phyloP scores from a whole-genome alignment of 2,329 filamentous ascomycete genomes.

The Phaeoacremonium minimum region DNA sequence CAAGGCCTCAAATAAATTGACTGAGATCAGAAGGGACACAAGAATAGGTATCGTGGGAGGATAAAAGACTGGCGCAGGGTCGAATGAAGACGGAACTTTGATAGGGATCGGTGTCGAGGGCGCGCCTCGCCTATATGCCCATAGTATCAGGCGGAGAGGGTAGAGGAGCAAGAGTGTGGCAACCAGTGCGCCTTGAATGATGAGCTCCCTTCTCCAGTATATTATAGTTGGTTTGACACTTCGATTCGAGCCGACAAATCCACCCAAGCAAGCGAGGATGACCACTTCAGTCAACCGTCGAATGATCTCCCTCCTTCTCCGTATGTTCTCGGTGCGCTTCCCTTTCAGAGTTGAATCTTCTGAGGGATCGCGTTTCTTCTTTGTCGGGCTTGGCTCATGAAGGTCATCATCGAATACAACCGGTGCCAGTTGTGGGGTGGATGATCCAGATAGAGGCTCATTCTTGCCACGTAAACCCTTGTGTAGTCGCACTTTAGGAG shows the following conservation, averaged over 20 bases:
- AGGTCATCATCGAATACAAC: slow-evolving; percentile 37
- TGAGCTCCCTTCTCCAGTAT: slow-evolving; percentile 45
- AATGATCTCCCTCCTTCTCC: slow-evolving; percentile 44
- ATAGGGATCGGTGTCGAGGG: slow-evolving; percentile 36
- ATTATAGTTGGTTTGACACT: slow-evolving; percentile 39
- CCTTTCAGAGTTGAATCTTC: slow-evolving; percentile 19
- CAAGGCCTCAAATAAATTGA: slow-evolving; percentile 55
- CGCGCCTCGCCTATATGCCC: slow-evolving; percentile 36
- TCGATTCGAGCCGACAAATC: slow-evolving; percentile 41
- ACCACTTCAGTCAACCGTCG: slow-evolving; percentile 49
- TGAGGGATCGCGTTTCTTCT: slow-evolving; percentile 14
- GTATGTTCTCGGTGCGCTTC: slow-evolving; percentile 25
- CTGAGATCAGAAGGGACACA: slow-evolving; percentile 69
- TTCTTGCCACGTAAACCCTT: slow-evolving; percentile 71
- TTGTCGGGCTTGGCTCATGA: slow-evolving; percentile 8
- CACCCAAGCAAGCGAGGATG: slow-evolving; percentile 44
- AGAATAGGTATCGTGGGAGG: slow-evolving; percentile 72
- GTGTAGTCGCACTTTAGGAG: slow-evolving; percentile 65
- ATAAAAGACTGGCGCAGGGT: slow-evolving; percentile 88
- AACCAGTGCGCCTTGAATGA: slow-evolving; percentile 27
- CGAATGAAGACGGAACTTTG: slow-evolving; percentile 70
- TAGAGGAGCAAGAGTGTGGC: slow-evolving; percentile 45
- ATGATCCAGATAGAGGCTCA: slow-evolving; percentile 47
- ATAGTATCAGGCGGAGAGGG: slow-evolving; percentile 52
- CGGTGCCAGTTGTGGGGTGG: slow-evolving; percentile 51